These are phyloP conservation scores for Phialocephala sp. DNA, from an alignment of 2,329 filamentous ascomycete species.

Conservation along the genomic window DNA sequence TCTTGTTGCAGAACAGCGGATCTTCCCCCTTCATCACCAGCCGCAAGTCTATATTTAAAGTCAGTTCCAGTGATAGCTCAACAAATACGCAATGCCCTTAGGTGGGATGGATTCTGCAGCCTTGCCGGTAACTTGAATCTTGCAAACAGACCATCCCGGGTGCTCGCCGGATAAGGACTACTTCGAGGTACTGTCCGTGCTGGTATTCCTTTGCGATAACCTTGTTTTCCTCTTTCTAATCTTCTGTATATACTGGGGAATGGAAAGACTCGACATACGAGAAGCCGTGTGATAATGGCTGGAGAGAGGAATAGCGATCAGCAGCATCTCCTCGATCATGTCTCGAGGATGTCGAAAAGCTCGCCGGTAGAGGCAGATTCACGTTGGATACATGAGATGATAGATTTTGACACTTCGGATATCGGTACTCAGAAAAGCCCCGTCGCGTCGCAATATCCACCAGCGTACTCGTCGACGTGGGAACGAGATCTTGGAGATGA, in stretches of 20 bases:
- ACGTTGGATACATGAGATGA: slow-evolving; percentile 17
- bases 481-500: slow-evolving; percentile 13
- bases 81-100: neutral
- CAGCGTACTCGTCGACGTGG: slow-evolving; percentile 16
- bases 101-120: slow-evolving; percentile 2
- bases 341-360: neutral
- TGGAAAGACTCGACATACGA: neutral
- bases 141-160: neutral
- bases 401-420: slow-evolving; percentile 14
- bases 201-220: neutral
- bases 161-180: neutral
- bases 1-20: neutral
- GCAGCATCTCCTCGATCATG: slow-evolving; percentile 14
- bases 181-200: neutral
- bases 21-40: neutral
- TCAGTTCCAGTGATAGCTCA: neutral
- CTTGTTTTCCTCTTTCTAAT: neutral
- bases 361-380: slow-evolving; percentile 1
- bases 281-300: slow-evolving; percentile 3
- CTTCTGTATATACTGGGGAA: neutral
- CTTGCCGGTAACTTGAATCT: neutral
- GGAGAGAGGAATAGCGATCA: slow-evolving; percentile 12
- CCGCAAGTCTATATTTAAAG: slow-evolving; percentile 2
- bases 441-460: neutral
- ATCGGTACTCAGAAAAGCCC: slow-evolving; percentile 14